Conservation (phyloP, 2,329 filamentous ascomycete species). For the Pestalotiopsis sp. region DNA sequence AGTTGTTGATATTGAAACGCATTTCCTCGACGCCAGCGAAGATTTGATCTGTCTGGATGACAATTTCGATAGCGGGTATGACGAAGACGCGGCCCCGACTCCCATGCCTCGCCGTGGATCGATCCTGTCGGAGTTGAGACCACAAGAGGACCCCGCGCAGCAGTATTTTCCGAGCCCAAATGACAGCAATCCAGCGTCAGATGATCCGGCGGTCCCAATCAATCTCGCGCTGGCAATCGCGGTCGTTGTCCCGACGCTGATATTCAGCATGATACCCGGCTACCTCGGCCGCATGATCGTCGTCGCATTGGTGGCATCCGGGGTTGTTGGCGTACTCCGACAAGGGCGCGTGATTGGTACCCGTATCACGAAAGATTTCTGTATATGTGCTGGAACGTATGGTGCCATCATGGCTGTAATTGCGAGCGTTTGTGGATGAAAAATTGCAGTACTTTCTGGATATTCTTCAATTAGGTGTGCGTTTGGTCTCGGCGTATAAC, state of each 20-base stretch:
- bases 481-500: too few species aligned
- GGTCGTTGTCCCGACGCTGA: constrained; percentile 59
- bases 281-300: constrained; percentile 12
- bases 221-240: constrained; percentile 52
- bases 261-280: constrained; percentile 59
- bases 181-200: constrained; percentile 16
- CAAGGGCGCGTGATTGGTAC: constrained; percentile 26
- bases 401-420: constrained; percentile 39
- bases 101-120: constrained; percentile 13
- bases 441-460: not conserved
- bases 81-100: constrained; percentile 21
- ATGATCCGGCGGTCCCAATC: constrained; percentile 26
- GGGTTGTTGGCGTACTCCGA: constrained; percentile 31
- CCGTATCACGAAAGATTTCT: constrained; percentile 21
- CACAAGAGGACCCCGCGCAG: constrained; percentile 14
- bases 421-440: constrained; percentile 21
- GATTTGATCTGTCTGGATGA: constrained; percentile 54
- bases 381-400: constrained; percentile 36
- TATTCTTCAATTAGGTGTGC: too few species aligned
- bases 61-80: constrained; percentile 8
- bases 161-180: not conserved
- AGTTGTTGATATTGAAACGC: constrained; percentile 61
- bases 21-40: constrained; percentile 57
- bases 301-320: constrained; percentile 14
- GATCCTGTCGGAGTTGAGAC: not conserved